Percentiles rank a stretch among this genome's conserved stretches.
These are phyloP conservation scores for Coniochaeta sp. DNA, from an alignment of 2,329 filamentous ascomycete genomes.

Conservation along the genomic window DNA sequence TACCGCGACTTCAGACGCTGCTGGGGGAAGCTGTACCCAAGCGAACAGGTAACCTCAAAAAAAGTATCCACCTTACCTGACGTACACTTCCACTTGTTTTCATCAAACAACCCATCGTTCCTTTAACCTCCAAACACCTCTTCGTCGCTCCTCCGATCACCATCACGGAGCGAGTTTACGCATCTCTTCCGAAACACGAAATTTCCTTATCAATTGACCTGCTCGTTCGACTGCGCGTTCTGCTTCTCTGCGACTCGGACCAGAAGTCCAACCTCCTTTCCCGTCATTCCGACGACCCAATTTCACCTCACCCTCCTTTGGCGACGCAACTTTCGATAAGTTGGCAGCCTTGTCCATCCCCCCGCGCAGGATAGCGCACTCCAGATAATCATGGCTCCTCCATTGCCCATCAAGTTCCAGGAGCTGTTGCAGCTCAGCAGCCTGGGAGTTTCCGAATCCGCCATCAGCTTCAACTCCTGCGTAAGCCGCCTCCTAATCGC, in stretches of 20 bases:
- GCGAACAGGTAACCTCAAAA: slow-evolving; percentile 6
- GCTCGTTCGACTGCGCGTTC: neutral
- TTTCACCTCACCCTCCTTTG: neutral
- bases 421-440: slow-evolving; percentile 32
- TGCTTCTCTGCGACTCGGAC: neutral
- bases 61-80: slow-evolving; percentile 6
- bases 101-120: slow-evolving; percentile 4
- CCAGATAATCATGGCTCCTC: slow-evolving; percentile 23
- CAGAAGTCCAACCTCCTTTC: slow-evolving; percentile 2
- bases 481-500: slow-evolving; percentile 43
- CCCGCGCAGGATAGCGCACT: slow-evolving; percentile 23
- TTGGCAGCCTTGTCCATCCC: slow-evolving; percentile 15
- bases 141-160: slow-evolving; percentile 1
- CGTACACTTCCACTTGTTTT: slow-evolving; percentile 4
- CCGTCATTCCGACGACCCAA: neutral
- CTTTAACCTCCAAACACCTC: slow-evolving; percentile 7
- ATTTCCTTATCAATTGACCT: slow-evolving; percentile 1
- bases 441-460: slow-evolving; percentile 26
- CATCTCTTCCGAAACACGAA: neutral
- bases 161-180: neutral
- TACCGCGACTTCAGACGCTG: neutral
- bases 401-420: slow-evolving; percentile 30
- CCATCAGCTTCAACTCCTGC: slow-evolving; percentile 82
- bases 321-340: slow-evolving; percentile 16
- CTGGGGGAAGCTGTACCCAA: neutral